phyloP scores from a whole-genome alignment of 495 filamentous ascomycete genomes.

The Neohortaea acidophila region DNA sequence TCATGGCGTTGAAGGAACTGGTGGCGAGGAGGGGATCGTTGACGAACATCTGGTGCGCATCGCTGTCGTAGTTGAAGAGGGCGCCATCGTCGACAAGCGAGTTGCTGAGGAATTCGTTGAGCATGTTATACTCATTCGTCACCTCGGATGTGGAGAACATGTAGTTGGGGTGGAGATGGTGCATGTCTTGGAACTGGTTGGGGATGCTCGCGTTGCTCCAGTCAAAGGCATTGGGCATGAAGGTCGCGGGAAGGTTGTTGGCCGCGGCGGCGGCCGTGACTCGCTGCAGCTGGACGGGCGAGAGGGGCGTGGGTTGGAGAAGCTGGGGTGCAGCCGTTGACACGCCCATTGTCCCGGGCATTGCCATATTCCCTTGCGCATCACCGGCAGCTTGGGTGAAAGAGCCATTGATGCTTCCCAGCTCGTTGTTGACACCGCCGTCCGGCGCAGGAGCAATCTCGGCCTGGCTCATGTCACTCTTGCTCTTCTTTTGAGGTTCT shows the following conservation, averaged over 20 bases:
- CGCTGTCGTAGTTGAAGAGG: conserved; percentile 39
- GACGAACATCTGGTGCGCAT: conserved; percentile 41
- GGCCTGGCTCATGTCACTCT: conserved; percentile 47
- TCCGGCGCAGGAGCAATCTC: conserved; percentile 42
- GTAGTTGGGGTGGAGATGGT: conserved; percentile 82
- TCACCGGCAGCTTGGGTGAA: conserved; percentile 18
- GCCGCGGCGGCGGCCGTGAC: not conserved
- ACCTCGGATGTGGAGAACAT: conserved; percentile 92
- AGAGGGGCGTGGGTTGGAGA: conserved; percentile 30
- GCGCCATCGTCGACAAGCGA: conserved; percentile 68
- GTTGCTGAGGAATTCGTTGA: conserved; percentile 88
- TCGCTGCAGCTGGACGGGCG: conserved; percentile 27
- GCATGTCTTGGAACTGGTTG: conserved; percentile 84
- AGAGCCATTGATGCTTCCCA: conserved; percentile 18
- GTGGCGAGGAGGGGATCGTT: conserved; percentile 41
- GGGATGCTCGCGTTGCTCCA: conserved; percentile 52
- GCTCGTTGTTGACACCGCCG: conserved; percentile 13
- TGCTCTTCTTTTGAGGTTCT: conserved; percentile 46
- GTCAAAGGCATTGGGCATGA: conserved; percentile 28
- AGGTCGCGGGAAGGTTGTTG: not conserved
- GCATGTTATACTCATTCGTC: conserved; percentile 84
- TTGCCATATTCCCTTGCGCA: conserved; percentile 2
- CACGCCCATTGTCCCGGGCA: not conserved
- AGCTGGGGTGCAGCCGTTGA: conserved; percentile 14
- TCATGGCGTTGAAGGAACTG: conserved; percentile 29